Percentiles rank a stretch among this genome's conserved stretches.
Evolutionary conservation across 805 yeast species (phyloP).

Genomic region (Groenewaldozyma salmanticensis): DNA sequence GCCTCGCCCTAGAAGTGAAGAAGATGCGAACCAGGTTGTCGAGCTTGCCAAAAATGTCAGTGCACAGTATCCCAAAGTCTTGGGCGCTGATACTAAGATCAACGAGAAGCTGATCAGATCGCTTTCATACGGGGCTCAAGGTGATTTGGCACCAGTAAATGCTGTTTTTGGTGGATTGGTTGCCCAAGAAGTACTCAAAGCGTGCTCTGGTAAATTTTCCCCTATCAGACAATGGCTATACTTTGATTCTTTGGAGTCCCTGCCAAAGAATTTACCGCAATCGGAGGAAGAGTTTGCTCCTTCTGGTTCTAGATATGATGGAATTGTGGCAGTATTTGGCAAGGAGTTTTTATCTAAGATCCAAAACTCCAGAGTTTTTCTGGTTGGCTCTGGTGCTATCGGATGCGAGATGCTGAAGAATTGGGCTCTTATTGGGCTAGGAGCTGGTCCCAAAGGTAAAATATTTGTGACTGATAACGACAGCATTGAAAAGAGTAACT

Average conservation of each 20-base stretch:
- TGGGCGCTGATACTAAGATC: conserved; percentile 46
- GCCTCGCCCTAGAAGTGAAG: conserved; percentile 68
- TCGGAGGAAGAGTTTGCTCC: conserved; percentile 67
- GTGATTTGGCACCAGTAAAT: conserved; percentile 82
- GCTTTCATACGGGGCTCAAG: conserved; percentile 75
- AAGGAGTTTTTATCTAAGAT: conserved; percentile 60
- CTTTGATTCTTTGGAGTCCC: conserved; percentile 87
- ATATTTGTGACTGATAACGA: conserved; percentile 88
- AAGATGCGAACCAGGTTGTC: conserved; percentile 62
- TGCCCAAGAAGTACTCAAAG: conserved; percentile 95
- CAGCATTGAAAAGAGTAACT: conserved; percentile 87
- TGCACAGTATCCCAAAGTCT: conserved; percentile 45
- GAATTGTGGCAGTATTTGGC: conserved; percentile 94
- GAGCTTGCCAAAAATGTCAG: conserved; percentile 51
- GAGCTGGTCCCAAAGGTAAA: conserved; percentile 81
- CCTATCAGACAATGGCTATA: conserved; percentile 89
- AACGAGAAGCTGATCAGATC: conserved; percentile 60
- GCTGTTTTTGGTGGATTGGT: conserved; percentile 90
- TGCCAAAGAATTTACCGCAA: conserved; percentile 52
- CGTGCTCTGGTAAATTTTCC: conserved; percentile 89
- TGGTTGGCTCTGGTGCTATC: conserved; percentile 98
- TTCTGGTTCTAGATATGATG: conserved; percentile 74
- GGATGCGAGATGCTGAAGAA: conserved; percentile 98
- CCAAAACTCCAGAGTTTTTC: conserved; percentile 70
- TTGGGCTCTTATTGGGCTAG: conserved; percentile 96